phyloP scores from a whole-genome alignment of 345 rosid species.

The Euphorbia tirucalli region DNA sequence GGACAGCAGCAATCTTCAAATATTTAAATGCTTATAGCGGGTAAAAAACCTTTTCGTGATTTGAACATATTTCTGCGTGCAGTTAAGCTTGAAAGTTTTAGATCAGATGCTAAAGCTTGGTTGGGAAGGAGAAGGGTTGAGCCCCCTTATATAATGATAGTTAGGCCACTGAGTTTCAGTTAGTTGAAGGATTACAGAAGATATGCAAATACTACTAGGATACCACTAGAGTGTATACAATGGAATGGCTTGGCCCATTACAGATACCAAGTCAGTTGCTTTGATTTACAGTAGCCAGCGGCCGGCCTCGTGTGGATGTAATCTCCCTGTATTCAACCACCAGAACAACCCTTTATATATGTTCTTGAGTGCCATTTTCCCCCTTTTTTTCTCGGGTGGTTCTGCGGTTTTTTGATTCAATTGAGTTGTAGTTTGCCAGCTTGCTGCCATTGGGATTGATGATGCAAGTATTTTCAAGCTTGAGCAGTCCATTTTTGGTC shows the following conservation, averaged over 20 bases:
- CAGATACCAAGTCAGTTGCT: neutral
- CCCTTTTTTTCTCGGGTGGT: constrained; percentile 1
- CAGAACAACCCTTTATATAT: neutral
- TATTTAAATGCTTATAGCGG: neutral
- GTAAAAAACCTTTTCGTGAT: neutral
- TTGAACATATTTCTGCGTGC: constrained; percentile 21
- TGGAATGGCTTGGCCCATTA: constrained; percentile 14
- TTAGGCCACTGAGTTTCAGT: constrained; percentile 13
- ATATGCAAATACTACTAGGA: constrained; percentile 10
- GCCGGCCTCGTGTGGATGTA: constrained; percentile 22
- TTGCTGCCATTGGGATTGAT: constrained; percentile 21
- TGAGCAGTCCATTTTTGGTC: constrained; percentile 26
- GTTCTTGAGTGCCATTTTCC: constrained; percentile 1
- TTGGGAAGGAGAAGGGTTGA: constrained; percentile 89
- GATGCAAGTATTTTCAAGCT: constrained; percentile 18
- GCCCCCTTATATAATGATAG: constrained; percentile 56
- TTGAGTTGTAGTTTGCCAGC: constrained; percentile 12
- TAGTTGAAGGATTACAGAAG: constrained; percentile 15
- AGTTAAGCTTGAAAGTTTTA: constrained; percentile 89
- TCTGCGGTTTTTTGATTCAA: constrained; percentile 7
- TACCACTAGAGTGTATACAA: constrained; percentile 5
- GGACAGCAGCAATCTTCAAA: no score
- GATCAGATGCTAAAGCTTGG: constrained; percentile 98
- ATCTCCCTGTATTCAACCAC: constrained; percentile 22
- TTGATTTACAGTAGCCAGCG: constrained; percentile 2